Percentiles rank a stretch among this genome's conserved stretches.
Evolutionary conservation across 768 basidiomycete species (phyloP).

Genomic region (Crassisporium funariophilum): DNA sequence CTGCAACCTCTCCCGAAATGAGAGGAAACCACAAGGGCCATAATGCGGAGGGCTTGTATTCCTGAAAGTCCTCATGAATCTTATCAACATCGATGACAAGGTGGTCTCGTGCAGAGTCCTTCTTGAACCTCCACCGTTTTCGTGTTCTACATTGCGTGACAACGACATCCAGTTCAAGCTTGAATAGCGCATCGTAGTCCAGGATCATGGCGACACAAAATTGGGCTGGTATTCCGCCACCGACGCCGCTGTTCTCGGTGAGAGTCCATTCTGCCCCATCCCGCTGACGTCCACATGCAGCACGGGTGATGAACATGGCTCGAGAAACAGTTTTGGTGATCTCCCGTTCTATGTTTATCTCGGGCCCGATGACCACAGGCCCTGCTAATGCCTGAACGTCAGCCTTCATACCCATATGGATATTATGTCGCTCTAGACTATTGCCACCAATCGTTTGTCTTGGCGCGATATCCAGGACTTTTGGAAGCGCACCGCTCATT

Average conservation of each 20-base stretch:
- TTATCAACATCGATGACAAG: constrained; percentile 9
- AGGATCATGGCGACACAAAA: constrained; percentile 15
- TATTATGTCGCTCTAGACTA: constrained; percentile 13
- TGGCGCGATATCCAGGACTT: constrained; percentile 13
- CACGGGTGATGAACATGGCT: constrained; percentile 17
- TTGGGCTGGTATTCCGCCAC: constrained; percentile 18
- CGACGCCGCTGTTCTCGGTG: constrained; percentile 16
- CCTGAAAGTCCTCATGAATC: background rate
- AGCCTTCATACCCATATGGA: constrained; percentile 5
- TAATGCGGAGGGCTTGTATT: constrained; percentile 2
- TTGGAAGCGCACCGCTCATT: background rate
- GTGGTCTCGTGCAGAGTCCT: constrained; percentile 9
- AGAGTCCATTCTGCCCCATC: constrained; percentile 19
- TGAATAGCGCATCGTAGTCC: constrained; percentile 14
- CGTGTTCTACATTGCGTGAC: constrained; percentile 12
- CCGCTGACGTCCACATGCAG: constrained; percentile 11
- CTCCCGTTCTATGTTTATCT: constrained; percentile 10
- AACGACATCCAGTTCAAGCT: constrained; percentile 15
- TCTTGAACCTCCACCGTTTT: constrained; percentile 12
- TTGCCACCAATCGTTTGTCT: constrained; percentile 17
- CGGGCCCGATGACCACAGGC: constrained; percentile 11
- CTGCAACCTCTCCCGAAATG: constrained; percentile 15
- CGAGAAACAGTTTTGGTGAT: constrained; percentile 9
- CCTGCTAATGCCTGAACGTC: constrained; percentile 12
- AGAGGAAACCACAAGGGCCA: constrained; percentile 16